phyloP scores from a whole-genome alignment of 2,329 filamentous ascomycete species.

The Talaromyces sp. region DNA sequence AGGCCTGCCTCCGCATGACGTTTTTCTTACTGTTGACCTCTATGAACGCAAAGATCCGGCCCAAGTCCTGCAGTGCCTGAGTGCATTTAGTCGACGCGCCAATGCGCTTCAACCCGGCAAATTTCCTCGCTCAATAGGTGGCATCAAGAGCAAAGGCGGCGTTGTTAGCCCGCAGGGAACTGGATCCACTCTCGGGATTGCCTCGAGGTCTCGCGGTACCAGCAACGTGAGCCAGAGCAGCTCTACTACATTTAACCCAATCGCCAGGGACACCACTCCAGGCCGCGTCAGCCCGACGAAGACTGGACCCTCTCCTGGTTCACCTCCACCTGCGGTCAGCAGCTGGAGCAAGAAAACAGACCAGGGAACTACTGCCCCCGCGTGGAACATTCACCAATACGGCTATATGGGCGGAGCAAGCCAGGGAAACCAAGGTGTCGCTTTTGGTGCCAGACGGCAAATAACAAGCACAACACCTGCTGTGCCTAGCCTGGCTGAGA shows the following conservation, averaged over 20 bases:
- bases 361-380: constrained; percentile 74
- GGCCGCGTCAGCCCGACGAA: constrained; percentile 60
- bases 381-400: constrained; percentile 98
- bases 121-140: constrained; percentile 69
- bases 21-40: constrained; percentile 94
- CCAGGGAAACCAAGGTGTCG: constrained; percentile 89
- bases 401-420: constrained; percentile 97
- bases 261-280: constrained; percentile 32
- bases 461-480: constrained; percentile 78
- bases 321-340: constrained; percentile 57
- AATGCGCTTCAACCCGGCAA: constrained; percentile 66
- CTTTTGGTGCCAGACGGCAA: constrained; percentile 85
- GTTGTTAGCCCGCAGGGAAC: constrained; percentile 64
- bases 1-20: constrained; percentile 85
- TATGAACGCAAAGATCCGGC: constrained; percentile 94
- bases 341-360: constrained; percentile 88
- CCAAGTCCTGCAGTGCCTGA: constrained; percentile 88
- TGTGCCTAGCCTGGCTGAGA: constrained; percentile 79
- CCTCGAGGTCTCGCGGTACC: constrained; percentile 7
- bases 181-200: constrained; percentile 34
- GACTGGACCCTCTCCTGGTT: constrained; percentile 16
- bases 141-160: constrained; percentile 60
- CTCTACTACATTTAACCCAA: constrained; percentile 39
- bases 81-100: constrained; percentile 85
- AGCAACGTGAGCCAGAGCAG: constrained; percentile 36